Base-by-base conservation (phyloP, 2,329 filamentous ascomycete genomes). In the Fusarium sp. region DNA sequence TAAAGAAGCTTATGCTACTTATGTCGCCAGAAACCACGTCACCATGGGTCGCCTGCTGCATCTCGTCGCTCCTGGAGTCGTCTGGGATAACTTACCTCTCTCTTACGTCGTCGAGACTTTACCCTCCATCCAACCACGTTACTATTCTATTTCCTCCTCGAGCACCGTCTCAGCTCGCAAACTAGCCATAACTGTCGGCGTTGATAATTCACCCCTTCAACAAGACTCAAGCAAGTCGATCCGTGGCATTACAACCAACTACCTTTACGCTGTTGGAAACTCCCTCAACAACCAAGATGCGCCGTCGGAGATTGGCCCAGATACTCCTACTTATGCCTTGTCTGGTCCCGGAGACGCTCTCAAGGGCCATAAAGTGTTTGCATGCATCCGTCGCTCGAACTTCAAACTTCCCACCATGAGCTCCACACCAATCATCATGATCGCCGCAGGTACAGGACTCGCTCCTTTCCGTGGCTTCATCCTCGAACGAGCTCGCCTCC, bases 141-240 rank as follows among this genome's bases (percentile, higher is more conserved):
- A 88, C 65, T 90, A 90, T 75, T 88, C 85, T 9, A 89, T 90
- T 62, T 89, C 87, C 0, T 89, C 86, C 1, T 89, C 87, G 10
- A 81, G 80, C 16, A 78, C 82, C 27, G 69, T 76, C 8, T 73
- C 70, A 8, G 65, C 72, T 8, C 66, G 69, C 27, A 75, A 54
- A 13, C 63, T 75, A 40, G 54, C 74, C 42, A 75, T 76, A 34
- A 72, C 75, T 10, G 73, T 72, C 9, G 68, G 69, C 5, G 56
- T 72, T 5, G 69, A 71, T 3, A 69, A 66, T 27, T 67, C 69
- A 2, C 59, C 61, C 10, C 65, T 74, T 14, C 45, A 54, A 46
- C 61, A 61, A 47, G 55, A 72, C 21, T 10, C 66, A 3, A 56
- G 46, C 23, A 66, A 53, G 27, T 41, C 47, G 9, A 63, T 76